These are phyloP conservation scores for Amanita jacksonii DNA, from an alignment of 768 basidiomycete genomes.

Conservation along the genomic window DNA sequence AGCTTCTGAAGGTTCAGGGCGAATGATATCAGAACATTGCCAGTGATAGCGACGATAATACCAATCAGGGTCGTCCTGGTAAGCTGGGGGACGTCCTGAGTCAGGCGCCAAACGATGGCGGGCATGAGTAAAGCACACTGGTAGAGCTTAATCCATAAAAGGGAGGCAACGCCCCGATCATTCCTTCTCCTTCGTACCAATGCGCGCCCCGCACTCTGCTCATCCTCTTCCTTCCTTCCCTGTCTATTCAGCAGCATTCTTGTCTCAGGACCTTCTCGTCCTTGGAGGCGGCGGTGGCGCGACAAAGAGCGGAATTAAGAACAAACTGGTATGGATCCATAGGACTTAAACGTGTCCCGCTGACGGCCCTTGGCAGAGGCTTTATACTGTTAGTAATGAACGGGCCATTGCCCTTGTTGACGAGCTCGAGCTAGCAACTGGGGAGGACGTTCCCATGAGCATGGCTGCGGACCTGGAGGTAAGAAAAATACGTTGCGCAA, in stretches of 20 bases:
- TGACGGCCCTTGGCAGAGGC: slow-evolving; percentile 34
- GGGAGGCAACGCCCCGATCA: slow-evolving; percentile 1
- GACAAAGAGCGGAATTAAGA: slow-evolving; percentile 83
- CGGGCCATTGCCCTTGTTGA: slow-evolving; percentile 44
- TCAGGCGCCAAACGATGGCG: background rate
- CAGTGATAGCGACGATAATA: slow-evolving; percentile 72
- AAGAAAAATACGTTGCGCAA: slow-evolving; percentile 12
- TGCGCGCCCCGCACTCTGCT: slow-evolving; percentile 72
- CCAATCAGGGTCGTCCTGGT: slow-evolving; percentile 57
- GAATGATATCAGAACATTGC: slow-evolving; percentile 83
- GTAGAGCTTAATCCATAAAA: slow-evolving; percentile 6
- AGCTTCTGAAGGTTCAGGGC: slow-evolving; percentile 92
- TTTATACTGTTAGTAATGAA: slow-evolving; percentile 52
- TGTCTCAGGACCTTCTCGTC: slow-evolving; percentile 59
- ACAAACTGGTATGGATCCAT: slow-evolving; percentile 65
- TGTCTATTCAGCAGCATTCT: slow-evolving; percentile 79
- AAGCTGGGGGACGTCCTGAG: slow-evolving; percentile 43
- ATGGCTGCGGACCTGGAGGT: slow-evolving; percentile 65
- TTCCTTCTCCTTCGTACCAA: slow-evolving; percentile 20
- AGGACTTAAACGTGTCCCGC: slow-evolving; percentile 3
- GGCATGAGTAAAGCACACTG: background rate
- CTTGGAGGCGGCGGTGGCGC: slow-evolving; percentile 90
- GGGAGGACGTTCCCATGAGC: slow-evolving; percentile 97
- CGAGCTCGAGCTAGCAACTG: slow-evolving; percentile 68
- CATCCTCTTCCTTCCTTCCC: slow-evolving; percentile 81